Percentiles rank a stretch among this genome's conserved stretches.
Conservation (phyloP, 2,329 filamentous ascomycete genomes). For the Colletotrichum graminicola region DNA sequence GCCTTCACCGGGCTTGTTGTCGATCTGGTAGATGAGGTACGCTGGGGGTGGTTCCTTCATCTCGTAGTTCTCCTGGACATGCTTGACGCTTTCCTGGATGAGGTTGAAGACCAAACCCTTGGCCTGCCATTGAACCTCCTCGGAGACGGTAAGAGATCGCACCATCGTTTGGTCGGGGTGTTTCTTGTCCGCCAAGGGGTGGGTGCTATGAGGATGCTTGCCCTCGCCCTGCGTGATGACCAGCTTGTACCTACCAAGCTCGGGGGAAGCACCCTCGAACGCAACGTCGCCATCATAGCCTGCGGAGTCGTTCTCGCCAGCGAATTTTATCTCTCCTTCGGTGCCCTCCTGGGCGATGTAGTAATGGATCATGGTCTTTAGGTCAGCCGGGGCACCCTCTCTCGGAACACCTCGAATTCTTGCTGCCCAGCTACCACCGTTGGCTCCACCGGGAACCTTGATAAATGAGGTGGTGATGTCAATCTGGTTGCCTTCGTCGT, state of each 20-base stretch:
- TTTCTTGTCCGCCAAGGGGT: slow-evolving; percentile 75
- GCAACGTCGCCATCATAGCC: slow-evolving; percentile 73
- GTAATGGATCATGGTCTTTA: slow-evolving; percentile 84
- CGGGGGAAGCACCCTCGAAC: slow-evolving; percentile 76
- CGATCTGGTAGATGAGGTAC: slow-evolving; percentile 85
- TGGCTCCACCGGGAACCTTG: slow-evolving; percentile 86
- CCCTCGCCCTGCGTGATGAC: slow-evolving; percentile 78
- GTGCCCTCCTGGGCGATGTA: slow-evolving; percentile 85
- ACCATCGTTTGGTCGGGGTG: slow-evolving; percentile 83
- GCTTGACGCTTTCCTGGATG: slow-evolving; percentile 63
- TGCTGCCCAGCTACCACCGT: slow-evolving; percentile 93
- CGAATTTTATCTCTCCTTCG: slow-evolving; percentile 71
- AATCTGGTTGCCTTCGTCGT: slow-evolving; percentile 87
- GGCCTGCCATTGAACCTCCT: slow-evolving; percentile 84
- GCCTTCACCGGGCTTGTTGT: slow-evolving; percentile 75
- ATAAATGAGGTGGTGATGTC: slow-evolving; percentile 95
- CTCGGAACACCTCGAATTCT: slow-evolving; percentile 86
- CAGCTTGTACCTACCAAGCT: slow-evolving; percentile 84
- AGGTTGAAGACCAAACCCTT: slow-evolving; percentile 73
- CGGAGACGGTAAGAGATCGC: slow-evolving; percentile 74
- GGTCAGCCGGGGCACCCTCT: slow-evolving; percentile 72
- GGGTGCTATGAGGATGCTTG: slow-evolving; percentile 71
- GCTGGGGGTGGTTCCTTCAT: slow-evolving; percentile 80
- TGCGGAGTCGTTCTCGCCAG: slow-evolving; percentile 60
- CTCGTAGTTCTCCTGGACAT: slow-evolving; percentile 62